phyloP scores from a whole-genome alignment of 129 eudicot genomes.

The Solidago caesia region DNA sequence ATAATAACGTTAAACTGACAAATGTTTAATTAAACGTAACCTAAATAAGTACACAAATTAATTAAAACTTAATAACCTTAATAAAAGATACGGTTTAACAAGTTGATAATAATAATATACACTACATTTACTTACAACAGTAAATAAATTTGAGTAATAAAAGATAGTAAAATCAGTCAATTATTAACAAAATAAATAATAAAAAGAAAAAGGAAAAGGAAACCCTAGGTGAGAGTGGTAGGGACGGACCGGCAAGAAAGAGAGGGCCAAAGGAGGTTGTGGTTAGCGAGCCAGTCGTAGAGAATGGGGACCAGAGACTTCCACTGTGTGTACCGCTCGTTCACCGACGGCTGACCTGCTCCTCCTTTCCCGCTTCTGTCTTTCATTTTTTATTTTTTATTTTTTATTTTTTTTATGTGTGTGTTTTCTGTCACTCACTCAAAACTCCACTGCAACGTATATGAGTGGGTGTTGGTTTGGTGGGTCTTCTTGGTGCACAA shows the following conservation, averaged over 20 bases:
- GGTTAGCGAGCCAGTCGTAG: conserved; percentile 91
- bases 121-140: no score
- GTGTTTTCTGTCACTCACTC: conserved; percentile 1
- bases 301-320: conserved; percentile 83
- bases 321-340: conserved; percentile 79
- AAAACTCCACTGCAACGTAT: neutral
- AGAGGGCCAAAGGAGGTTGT: conserved; percentile 94
- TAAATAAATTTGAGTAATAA: no score
- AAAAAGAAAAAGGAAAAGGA: neutral
- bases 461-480: neutral
- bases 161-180: neutral
- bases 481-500: no score
- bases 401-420: neutral
- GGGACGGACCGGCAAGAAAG: conserved; percentile 78
- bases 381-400: conserved; percentile 36
- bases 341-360: conserved; percentile 42
- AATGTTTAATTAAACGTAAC: no score
- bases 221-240: conserved; percentile 29
- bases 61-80: no score
- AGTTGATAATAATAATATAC: neutral
- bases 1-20: no score
- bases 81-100: neutral
- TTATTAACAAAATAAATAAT: neutral
- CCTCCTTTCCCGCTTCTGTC: conserved; percentile 43
- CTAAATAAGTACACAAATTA: no score